Evolutionary conservation across 441 rosid species (phyloP).

Genomic region (Raphanus hybrid): DNA sequence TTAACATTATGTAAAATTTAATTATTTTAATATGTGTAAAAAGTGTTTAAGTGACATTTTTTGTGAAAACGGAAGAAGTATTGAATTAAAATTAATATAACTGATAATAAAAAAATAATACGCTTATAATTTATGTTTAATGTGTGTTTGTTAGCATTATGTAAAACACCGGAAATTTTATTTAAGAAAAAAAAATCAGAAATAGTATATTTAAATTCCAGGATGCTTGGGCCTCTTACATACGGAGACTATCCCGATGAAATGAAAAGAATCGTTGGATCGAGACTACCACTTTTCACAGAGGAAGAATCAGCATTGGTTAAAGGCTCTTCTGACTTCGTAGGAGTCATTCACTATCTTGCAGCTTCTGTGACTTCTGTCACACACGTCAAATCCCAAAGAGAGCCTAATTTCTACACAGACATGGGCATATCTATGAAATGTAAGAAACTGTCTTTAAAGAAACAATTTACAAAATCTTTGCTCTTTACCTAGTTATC

Average conservation of each 20-base stretch:
- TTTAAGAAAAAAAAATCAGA: neutral
- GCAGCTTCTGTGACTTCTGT: neutral
- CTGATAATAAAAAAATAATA: too few relatives aligned
- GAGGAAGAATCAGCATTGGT: neutral
- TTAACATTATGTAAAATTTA: too few relatives aligned
- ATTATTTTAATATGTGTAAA: too few relatives aligned
- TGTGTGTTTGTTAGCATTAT: neutral
- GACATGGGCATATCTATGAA: slow-evolving; percentile 27
- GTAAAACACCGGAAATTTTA: neutral
- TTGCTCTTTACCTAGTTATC: neutral
- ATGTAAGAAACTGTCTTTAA: slow-evolving; percentile 38
- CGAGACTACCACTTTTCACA: slow-evolving; percentile 4
- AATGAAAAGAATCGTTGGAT: slow-evolving; percentile 1
- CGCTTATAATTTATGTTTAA: neutral
- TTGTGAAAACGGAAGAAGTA: too few relatives aligned
- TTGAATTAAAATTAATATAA: too few relatives aligned
- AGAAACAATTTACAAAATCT: neutral
- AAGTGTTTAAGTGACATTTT: too few relatives aligned
- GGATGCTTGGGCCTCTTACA: slow-evolving; percentile 13
- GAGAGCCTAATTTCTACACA: neutral
- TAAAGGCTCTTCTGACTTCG: neutral
- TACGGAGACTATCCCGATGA: slow-evolving; percentile 8
- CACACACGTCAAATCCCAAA: neutral
- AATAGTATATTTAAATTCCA: neutral
- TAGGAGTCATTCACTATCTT: slow-evolving; percentile 13